Percentiles rank a stretch among this genome's conserved stretches.
Evolutionary conservation across 2,329 filamentous ascomycete genomes (phyloP).

Genomic region (Epichloe aotearoae): DNA sequence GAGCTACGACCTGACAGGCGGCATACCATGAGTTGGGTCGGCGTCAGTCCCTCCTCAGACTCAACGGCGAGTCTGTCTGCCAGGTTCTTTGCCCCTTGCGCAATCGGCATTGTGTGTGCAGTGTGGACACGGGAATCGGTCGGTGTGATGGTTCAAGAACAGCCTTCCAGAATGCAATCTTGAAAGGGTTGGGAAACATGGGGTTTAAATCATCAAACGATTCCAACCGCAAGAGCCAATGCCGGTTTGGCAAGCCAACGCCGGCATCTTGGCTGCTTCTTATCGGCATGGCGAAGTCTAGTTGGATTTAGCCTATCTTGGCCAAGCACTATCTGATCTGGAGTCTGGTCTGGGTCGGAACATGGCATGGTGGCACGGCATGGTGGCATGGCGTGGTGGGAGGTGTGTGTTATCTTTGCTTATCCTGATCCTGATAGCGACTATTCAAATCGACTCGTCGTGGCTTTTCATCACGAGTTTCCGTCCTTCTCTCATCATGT

Average conservation of each 20-base stretch:
- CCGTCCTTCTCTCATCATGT: too few relatives aligned
- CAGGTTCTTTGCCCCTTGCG: constrained; percentile 22
- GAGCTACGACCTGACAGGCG: background rate
- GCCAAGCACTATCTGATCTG: background rate
- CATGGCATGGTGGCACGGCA: background rate
- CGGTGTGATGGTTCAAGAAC: too few relatives aligned
- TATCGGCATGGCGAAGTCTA: background rate
- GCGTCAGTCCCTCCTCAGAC: constrained; percentile 62
- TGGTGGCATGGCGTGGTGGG: background rate
- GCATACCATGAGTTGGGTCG: constrained; percentile 62
- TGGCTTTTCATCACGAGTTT: background rate
- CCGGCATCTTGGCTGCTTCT: background rate
- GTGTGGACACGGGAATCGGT: background rate
- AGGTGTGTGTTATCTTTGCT: background rate
- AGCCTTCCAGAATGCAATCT: background rate
- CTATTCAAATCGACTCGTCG: background rate
- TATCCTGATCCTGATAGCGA: background rate
- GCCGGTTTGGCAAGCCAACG: background rate
- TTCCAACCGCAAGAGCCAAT: background rate
- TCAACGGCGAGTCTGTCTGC: constrained; percentile 56
- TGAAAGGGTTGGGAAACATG: background rate
- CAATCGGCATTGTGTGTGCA: background rate
- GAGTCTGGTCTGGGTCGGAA: background rate
- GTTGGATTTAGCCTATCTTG: background rate
- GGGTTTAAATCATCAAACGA: too few relatives aligned